Conservation (phyloP, 2,329 filamentous ascomycete genomes). For the Colletotrichum viniferum region DNA sequence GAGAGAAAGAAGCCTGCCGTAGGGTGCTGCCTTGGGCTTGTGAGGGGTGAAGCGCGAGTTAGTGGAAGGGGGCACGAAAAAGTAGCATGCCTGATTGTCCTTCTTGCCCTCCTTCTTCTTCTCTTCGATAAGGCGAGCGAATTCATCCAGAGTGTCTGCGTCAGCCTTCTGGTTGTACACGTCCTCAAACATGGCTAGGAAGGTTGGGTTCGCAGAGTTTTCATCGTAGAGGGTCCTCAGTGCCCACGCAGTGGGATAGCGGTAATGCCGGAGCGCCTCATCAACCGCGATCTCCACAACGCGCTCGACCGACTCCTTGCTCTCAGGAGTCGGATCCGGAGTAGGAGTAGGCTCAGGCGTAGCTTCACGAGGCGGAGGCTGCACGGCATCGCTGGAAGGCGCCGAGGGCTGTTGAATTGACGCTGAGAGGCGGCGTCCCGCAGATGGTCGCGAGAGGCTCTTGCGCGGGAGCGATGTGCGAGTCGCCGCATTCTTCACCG, state of each 20-base stretch:
- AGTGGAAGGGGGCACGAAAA: slow-evolving; percentile 56
- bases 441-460: slow-evolving; percentile 20
- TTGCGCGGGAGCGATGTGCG: slow-evolving; percentile 18
- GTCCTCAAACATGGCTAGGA: slow-evolving; percentile 62
- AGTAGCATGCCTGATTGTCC: slow-evolving; percentile 54
- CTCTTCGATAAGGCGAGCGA: slow-evolving; percentile 52
- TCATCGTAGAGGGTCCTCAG: slow-evolving; percentile 66
- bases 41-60: slow-evolving; percentile 46
- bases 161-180: slow-evolving; percentile 64
- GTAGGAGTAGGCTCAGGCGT: slow-evolving; percentile 1
- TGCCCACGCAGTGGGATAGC: slow-evolving; percentile 67
- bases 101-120: slow-evolving; percentile 64
- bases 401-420: slow-evolving; percentile 1
- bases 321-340: slow-evolving; percentile 16
- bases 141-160: slow-evolving; percentile 53
- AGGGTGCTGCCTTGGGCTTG: slow-evolving; percentile 54
- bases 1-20: slow-evolving; percentile 49
- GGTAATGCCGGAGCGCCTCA: slow-evolving; percentile 58
- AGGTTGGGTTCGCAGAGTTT: slow-evolving; percentile 52
- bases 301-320: slow-evolving; percentile 52
- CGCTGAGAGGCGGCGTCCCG: slow-evolving; percentile 13
- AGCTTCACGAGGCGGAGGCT: slow-evolving; percentile 13
- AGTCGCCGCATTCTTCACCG: slow-evolving; percentile 1
- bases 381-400: slow-evolving; percentile 14
- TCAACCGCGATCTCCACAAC: slow-evolving; percentile 64